Conservation (phyloP, 1,284 basidiomycete genomes). For the Ustilago hordei region DNA sequence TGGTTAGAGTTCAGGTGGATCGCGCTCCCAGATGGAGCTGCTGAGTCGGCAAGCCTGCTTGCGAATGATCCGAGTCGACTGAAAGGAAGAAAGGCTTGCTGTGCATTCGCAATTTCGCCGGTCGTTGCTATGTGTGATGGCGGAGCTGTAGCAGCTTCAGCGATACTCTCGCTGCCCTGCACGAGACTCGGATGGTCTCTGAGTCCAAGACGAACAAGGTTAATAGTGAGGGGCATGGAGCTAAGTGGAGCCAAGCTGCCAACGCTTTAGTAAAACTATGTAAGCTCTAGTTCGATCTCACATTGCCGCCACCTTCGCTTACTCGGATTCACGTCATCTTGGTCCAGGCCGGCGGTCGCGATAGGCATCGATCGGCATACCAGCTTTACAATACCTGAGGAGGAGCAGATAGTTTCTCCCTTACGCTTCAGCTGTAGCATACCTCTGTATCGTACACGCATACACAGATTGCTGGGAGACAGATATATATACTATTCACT, state of each 20-base stretch:
- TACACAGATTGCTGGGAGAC: no score
- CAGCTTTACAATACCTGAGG: no score
- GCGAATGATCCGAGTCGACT: constrained; percentile 4
- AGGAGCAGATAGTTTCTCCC: no score
- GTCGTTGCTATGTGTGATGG: neutral
- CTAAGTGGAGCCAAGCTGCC: neutral
- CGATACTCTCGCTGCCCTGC: constrained; percentile 1
- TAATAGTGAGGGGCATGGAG: neutral
- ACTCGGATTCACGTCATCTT: no score
- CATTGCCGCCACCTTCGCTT: no score
- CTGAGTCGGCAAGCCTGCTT: neutral
- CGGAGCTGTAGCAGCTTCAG: neutral
- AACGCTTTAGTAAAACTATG: neutral
- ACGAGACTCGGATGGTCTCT: neutral
- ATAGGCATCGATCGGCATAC: no score
- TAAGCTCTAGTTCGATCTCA: no score
- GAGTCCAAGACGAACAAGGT: neutral
- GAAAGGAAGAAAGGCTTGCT: constrained; percentile 12
- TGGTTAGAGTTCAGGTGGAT: neutral
- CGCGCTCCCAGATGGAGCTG: neutral
- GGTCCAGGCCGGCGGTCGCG: no score
- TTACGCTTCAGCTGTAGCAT: no score
- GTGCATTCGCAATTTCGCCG: constrained; percentile 8
- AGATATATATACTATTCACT: no score
- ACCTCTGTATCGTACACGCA: no score